These are phyloP conservation scores for Aspergillus nanangensis DNA, from an alignment of 495 filamentous ascomycete species.

Conservation along the genomic window DNA sequence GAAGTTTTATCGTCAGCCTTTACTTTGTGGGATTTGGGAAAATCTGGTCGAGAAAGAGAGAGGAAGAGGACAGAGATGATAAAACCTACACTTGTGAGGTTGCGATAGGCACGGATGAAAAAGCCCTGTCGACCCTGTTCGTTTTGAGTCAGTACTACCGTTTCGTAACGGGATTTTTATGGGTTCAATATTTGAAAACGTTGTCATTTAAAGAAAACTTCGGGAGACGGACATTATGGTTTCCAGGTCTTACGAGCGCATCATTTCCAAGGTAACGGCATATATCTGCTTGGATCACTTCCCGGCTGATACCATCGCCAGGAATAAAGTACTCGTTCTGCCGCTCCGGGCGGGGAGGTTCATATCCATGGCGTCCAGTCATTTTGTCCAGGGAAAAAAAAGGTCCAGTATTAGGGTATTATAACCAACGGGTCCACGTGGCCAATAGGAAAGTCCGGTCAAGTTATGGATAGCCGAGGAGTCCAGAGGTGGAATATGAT, in stretches of 20 bases:
- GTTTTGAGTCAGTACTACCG: constrained; percentile 26
- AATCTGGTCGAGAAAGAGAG: not conserved
- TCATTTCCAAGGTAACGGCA: constrained; percentile 92
- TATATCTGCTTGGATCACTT: constrained; percentile 93
- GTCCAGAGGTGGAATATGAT: constrained; percentile 14
- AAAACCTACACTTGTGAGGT: constrained; percentile 73
- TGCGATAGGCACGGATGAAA: constrained; percentile 84
- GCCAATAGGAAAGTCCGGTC: constrained; percentile 18
- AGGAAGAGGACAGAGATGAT: no score
- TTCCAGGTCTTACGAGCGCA: constrained; percentile 81
- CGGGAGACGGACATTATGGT: constrained; percentile 63
- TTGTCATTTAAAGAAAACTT: constrained; percentile 14
- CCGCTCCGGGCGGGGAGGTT: constrained; percentile 41
- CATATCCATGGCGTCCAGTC: constrained; percentile 41
- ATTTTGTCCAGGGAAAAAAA: constrained; percentile 35
- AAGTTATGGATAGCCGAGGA: constrained; percentile 14
- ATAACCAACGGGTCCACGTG: constrained; percentile 33
- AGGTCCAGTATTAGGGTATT: constrained; percentile 25
- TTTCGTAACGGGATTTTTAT: constrained; percentile 1
- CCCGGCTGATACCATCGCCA: constrained; percentile 84
- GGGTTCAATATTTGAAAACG: no score
- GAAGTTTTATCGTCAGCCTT: constrained; percentile 11
- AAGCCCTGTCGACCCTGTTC: constrained; percentile 67
- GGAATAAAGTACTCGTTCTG: constrained; percentile 85
- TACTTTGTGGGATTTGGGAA: not conserved